Conservation (phyloP, 805 yeast genomes). For the Metschnikowia sp. region DNA sequence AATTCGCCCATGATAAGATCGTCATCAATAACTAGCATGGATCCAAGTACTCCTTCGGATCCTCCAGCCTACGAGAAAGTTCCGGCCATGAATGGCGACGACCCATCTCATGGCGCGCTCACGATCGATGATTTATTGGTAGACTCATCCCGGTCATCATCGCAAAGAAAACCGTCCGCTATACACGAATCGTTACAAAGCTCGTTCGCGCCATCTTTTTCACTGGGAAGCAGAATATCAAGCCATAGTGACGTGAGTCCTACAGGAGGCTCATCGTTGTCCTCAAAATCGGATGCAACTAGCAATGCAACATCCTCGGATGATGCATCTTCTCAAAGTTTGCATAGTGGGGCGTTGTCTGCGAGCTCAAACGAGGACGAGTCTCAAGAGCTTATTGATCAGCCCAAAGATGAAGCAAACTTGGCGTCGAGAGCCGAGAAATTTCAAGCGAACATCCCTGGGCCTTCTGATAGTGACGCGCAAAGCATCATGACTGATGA, state of each 20-base stretch:
- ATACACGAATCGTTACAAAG: conserved; percentile 28
- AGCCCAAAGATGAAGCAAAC: background rate
- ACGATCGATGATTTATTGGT: conserved; percentile 31
- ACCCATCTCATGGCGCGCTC: background rate
- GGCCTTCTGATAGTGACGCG: background rate
- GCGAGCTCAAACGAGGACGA: background rate
- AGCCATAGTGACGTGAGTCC: conserved; percentile 3
- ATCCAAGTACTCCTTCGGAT: conserved; percentile 27
- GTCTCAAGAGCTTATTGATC: conserved; percentile 1
- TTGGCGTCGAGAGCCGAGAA: background rate
- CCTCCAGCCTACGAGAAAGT: conserved; percentile 30
- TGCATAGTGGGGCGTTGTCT: background rate
- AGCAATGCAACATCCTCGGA: background rate
- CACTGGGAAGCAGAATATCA: conserved; percentile 3
- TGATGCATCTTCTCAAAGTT: background rate
- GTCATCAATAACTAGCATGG: conserved; percentile 34
- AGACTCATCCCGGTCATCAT: conserved; percentile 3
- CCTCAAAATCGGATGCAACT: background rate
- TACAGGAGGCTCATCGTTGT: background rate
- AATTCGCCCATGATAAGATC: conserved; percentile 33
- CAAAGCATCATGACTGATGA: conserved; percentile 19
- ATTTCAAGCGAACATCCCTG: background rate
- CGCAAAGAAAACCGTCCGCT: conserved; percentile 18
- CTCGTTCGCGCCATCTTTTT: conserved; percentile 30
- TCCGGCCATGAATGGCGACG: background rate